Conservation (phyloP, 2,329 filamentous ascomycete genomes). For the Metarhizium anisopliae region DNA sequence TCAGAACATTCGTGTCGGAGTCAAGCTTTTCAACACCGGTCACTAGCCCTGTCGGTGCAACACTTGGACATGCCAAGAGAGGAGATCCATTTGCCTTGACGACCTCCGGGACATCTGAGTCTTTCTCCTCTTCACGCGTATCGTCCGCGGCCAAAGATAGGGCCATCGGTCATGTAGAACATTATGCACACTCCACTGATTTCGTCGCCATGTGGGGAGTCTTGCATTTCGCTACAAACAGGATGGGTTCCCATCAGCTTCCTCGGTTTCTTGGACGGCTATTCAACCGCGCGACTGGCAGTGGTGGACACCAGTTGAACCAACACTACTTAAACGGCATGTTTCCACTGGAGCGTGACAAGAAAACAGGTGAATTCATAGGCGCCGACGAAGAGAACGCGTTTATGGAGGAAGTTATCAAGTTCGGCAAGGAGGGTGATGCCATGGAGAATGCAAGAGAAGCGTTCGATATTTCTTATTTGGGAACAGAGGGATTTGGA, state of each 20-base stretch:
- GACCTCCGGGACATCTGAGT: conserved; percentile 10
- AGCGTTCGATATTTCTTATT: conserved; percentile 38
- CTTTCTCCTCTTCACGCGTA: conserved; percentile 25
- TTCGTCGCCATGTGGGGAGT: conserved; percentile 70
- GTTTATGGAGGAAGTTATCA: conserved; percentile 48
- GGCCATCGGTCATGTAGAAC: conserved; percentile 65
- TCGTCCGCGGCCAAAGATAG: conserved; percentile 31
- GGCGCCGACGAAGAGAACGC: conserved; percentile 40
- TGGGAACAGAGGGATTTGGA: conserved; percentile 29
- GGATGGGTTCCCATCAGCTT: conserved; percentile 31
- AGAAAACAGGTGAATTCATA: conserved; percentile 29
- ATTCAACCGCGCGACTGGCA: conserved; percentile 42
- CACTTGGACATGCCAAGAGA: conserved; percentile 8
- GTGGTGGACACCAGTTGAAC: conserved; percentile 49
- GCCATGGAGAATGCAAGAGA: conserved; percentile 35
- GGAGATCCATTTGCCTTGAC: conserved; percentile 10
- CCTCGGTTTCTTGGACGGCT: conserved; percentile 54
- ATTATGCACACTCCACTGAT: conserved; percentile 67
- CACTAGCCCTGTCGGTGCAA: conserved; percentile 12
- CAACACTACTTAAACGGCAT: conserved; percentile 55
- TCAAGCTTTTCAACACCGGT: conserved; percentile 20
- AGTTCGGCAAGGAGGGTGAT: conserved; percentile 33
- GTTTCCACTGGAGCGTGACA: conserved; percentile 43
- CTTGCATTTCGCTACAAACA: conserved; percentile 52
- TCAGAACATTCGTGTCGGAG: conserved; percentile 26